Percentiles rank a stretch among this genome's conserved stretches.
phyloP scores from a whole-genome alignment of 2,329 filamentous ascomycete species.

The Clarireedia monteithiana region DNA sequence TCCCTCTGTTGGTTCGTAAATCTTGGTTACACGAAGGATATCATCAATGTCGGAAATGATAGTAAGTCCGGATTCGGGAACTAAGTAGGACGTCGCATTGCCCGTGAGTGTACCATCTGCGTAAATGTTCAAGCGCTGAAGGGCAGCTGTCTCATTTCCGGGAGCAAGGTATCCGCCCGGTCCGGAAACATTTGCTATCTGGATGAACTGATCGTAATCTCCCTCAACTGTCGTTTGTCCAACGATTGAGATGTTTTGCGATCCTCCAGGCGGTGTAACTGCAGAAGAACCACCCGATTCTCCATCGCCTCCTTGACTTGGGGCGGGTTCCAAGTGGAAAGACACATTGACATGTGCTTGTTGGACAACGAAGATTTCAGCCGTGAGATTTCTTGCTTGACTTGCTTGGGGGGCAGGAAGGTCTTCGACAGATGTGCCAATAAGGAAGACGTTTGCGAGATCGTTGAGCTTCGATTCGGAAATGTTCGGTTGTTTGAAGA shows the following conservation, averaged over 20 bases:
- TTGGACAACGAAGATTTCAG: constrained; percentile 68
- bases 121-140: constrained; percentile 64
- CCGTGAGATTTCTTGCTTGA: constrained; percentile 67
- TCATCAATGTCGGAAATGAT: constrained; percentile 74
- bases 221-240: constrained; percentile 59
- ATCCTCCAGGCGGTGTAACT: constrained; percentile 47
- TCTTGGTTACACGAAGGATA: constrained; percentile 73
- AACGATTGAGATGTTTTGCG: constrained; percentile 55
- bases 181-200: constrained; percentile 50
- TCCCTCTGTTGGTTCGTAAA: constrained; percentile 67
- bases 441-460: constrained; percentile 62
- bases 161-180: constrained; percentile 43
- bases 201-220: constrained; percentile 66
- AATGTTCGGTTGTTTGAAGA: constrained; percentile 72
- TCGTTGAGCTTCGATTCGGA: constrained; percentile 56
- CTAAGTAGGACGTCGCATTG: constrained; percentile 70
- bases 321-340: constrained; percentile 52
- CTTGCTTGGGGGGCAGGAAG: constrained; percentile 51
- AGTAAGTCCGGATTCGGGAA: constrained; percentile 62
- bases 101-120: constrained; percentile 56
- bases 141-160: constrained; percentile 55
- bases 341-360: constrained; percentile 57
- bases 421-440: constrained; percentile 53
- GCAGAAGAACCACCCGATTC: constrained; percentile 41
- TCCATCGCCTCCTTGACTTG: constrained; percentile 42